Evolutionary conservation across 164 flowering plant genomes (phyloP), one percentile per base, ranked within the genome.

Genomic region (Aristolochia fimbriata): DNA sequence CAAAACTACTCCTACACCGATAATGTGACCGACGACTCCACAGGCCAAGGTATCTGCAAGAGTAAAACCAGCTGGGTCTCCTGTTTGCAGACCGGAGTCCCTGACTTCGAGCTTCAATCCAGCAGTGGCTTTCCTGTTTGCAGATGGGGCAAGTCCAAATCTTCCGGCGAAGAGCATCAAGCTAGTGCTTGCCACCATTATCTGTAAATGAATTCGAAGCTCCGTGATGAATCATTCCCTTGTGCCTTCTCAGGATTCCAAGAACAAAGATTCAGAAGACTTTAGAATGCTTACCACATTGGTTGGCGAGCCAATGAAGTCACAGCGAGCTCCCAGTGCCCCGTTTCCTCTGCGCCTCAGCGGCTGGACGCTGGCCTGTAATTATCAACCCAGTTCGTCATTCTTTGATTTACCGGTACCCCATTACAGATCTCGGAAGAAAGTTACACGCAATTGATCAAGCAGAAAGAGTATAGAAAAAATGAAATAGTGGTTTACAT

Each of bases 51-150:
- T 92, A 58, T 92, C 96, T 0, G 98, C 96, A 24, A 84, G 81
- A 3, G 96, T 89, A 71, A 92, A 89, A 4, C 97, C 98, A 54
- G 96, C 98, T 5, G 98, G 97, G 80, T 92, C 96, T n/a, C 91
- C 94, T 4, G 96, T 87, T 64, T 92, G 98, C 27, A 92, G 73
- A 0, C 98, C 96, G 0, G 98, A 89, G 56, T 89, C 96, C 82
- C 96, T 83, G 0, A 21, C 71, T 61, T 87, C 98, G 8, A 92
- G 84, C 80, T 85, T 86, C 68, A 92, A 64, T 4, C 96, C 96
- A 6, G 96, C 98, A 0, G 96, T 92, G 0, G 98, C 75, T 76
- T 82, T 89, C 83, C 91, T 77, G 83, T 92, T 92, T 17, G 98
- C 98, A 9, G 98, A 87, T 53, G 98, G 98, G 16, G 96, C 96